These are phyloP conservation scores for Trichoderma lentiforme DNA, from an alignment of 2,329 filamentous ascomycete species.

Conservation along the genomic window DNA sequence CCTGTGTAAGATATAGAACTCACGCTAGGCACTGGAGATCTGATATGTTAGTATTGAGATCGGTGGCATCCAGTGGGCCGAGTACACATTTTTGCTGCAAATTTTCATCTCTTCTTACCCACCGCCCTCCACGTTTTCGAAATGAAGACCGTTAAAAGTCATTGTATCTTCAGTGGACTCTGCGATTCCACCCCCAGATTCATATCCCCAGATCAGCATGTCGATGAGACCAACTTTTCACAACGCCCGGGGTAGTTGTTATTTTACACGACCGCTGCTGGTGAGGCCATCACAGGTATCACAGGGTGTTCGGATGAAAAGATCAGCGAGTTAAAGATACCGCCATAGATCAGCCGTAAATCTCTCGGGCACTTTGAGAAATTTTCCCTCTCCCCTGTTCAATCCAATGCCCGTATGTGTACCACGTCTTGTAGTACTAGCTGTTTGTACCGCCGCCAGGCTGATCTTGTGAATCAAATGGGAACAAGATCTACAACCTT, in stretches of 20 bases:
- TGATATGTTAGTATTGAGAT: neutral
- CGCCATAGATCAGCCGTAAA: neutral
- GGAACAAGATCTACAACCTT: neutral
- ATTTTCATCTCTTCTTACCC: neutral
- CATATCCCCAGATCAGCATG: neutral
- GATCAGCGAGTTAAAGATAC: neutral
- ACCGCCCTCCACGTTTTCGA: neutral
- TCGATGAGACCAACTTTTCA: neutral
- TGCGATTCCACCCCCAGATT: neutral
- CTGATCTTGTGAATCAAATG: neutral
- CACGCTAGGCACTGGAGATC: neutral
- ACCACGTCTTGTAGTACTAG: neutral
- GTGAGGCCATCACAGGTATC: neutral
- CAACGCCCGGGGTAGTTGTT: neutral
- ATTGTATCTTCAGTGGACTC: neutral
- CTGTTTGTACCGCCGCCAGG: neutral
- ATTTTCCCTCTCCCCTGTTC: neutral
- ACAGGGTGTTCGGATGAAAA: neutral
- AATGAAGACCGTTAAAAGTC: neutral
- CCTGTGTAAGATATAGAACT: neutral
- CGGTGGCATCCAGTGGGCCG: neutral
- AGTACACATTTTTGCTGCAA: neutral
- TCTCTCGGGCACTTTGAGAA: neutral
- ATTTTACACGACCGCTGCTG: neutral
- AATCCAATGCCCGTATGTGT: neutral